Evolutionary conservation across 2,329 filamentous ascomycete species (phyloP).

Genomic region (Penicillium frequentans): DNA sequence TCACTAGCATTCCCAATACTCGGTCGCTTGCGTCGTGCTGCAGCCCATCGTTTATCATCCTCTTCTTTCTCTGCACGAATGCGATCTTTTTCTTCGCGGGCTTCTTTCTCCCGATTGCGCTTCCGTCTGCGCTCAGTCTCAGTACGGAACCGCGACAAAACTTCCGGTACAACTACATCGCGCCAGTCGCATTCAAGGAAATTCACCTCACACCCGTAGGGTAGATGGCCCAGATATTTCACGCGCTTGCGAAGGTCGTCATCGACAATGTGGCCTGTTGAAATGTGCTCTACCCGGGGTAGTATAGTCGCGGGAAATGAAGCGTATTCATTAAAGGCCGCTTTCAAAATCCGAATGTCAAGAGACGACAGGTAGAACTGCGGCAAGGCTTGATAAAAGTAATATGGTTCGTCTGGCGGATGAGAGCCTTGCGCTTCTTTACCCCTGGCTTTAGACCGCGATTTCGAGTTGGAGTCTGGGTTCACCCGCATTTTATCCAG

Average conservation of each 20-base stretch:
- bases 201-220: conserved; percentile 84
- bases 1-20: conserved; percentile 45
- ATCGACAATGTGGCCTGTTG: conserved; percentile 82
- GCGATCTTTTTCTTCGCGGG: conserved; percentile 81
- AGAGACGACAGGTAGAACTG: conserved; percentile 89
- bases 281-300: conserved; percentile 84
- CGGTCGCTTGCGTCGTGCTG: conserved; percentile 62
- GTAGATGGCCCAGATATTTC: conserved; percentile 84
- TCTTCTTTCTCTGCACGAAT: conserved; percentile 79
- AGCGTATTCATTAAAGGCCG: conserved; percentile 80
- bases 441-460: conserved; percentile 25
- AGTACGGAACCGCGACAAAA: conserved; percentile 71
- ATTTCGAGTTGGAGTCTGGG: conserved; percentile 15
- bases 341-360: conserved; percentile 88
- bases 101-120: conserved; percentile 77
- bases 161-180: conserved; percentile 74
- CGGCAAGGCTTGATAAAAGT: conserved; percentile 83
- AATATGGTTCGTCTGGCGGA: conserved; percentile 61
- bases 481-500: conserved; percentile 25
- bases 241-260: conserved; percentile 78
- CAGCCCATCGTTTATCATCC: conserved; percentile 66
- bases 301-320: conserved; percentile 82
- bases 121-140: conserved; percentile 77
- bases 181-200: conserved; percentile 96
- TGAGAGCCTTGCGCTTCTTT: conserved; percentile 42